Evolutionary conservation across 225 moss, liverwort and hornwort genomes (phyloP).

Genomic region (Thuidium tamariscinum): DNA sequence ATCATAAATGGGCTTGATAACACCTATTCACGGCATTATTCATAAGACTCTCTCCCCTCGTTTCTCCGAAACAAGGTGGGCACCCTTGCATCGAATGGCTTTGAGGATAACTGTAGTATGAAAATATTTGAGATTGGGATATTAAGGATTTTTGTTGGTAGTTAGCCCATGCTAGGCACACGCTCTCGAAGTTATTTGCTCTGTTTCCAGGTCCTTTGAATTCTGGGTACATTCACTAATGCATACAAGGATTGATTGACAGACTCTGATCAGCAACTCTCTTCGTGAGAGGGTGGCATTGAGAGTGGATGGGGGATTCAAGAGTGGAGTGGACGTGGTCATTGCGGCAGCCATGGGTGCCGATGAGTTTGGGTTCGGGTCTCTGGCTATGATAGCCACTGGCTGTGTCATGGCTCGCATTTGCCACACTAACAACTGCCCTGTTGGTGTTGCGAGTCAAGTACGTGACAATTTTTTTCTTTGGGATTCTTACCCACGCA

Average conservation of each 20-base stretch:
- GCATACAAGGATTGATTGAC: neutral
- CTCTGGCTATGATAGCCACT: constrained; percentile 97
- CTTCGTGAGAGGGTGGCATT: constrained; percentile 85
- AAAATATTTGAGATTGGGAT: neutral
- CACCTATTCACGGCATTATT: neutral
- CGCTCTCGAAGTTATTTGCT: neutral
- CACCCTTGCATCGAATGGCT: neutral
- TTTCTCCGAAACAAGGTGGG: neutral
- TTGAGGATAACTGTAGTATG: neutral
- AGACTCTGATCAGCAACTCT: constrained; percentile 75
- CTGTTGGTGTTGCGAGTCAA: constrained; percentile 99
- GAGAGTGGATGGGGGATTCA: constrained; percentile 93
- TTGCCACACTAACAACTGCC: constrained; percentile 98
- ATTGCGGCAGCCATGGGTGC: constrained; percentile 94
- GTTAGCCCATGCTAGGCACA: constrained; percentile 19
- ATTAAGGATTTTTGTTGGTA: neutral
- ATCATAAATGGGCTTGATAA: neutral
- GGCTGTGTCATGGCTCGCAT: constrained; percentile 99
- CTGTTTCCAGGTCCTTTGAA: neutral
- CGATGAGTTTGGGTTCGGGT: constrained; percentile 94
- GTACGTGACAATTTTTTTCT: constrained; percentile 12
- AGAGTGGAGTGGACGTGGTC: constrained; percentile 94
- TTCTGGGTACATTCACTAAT: constrained; percentile 27
- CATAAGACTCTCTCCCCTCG: neutral
- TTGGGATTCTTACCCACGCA: neutral